Percentiles rank a stretch among this genome's conserved stretches.
phyloP scores from a whole-genome alignment of 2,329 filamentous ascomycete genomes.

The Fusarium brevicatenulatum region DNA sequence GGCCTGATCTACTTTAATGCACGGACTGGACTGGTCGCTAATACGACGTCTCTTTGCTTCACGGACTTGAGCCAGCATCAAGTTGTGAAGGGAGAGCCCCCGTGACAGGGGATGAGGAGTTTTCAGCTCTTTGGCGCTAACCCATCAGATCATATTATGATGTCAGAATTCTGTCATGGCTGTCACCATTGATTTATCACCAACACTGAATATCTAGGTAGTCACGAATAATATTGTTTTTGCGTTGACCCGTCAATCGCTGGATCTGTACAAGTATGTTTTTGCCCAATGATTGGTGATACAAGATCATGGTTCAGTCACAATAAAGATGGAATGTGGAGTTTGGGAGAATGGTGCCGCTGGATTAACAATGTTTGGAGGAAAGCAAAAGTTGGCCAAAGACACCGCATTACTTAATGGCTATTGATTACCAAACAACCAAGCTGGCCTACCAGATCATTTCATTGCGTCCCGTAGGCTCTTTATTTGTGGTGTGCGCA shows the following conservation, averaged over 20 bases:
- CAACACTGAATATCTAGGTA: too few relatives aligned
- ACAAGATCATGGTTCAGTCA: too few relatives aligned
- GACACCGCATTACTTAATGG: neutral
- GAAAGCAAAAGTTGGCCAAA: accelerated
- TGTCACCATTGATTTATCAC: too few relatives aligned
- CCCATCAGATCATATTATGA: neutral
- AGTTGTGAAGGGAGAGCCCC: neutral
- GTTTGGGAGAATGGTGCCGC: too few relatives aligned
- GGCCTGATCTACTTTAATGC: neutral
- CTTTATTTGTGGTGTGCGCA: accelerated
- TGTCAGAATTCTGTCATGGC: neutral
- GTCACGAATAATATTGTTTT: too few relatives aligned
- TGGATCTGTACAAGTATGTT: too few relatives aligned
- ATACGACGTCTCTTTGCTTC: neutral
- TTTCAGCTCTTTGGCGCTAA: neutral
- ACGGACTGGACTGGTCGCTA: neutral
- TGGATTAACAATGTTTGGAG: accelerated
- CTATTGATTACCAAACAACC: accelerated
- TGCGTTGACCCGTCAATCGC: too few relatives aligned
- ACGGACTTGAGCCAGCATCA: neutral
- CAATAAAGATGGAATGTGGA: too few relatives aligned
- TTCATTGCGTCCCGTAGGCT: neutral
- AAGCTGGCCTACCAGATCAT: accelerated
- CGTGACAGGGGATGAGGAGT: neutral
- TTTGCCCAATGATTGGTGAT: too few relatives aligned